Evolutionary conservation across 371 early-diverging fungal genomes (phyloP).

Genomic region (Circinella minor): DNA sequence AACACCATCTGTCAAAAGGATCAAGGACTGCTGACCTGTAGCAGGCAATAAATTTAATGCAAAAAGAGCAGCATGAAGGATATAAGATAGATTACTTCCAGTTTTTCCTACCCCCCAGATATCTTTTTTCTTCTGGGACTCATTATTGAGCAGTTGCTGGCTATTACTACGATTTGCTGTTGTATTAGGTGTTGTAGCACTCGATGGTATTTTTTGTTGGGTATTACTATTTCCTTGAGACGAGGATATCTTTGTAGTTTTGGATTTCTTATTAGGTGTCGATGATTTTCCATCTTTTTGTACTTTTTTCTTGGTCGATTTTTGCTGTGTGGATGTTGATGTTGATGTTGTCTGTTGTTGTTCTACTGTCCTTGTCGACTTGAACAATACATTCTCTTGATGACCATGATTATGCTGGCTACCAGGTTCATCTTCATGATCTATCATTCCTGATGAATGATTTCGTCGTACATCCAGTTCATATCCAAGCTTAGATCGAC

Average conservation of each 20-base stretch:
- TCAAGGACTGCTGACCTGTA: slow-evolving; percentile 69
- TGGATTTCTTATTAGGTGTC: not conserved
- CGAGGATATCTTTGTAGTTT: not conserved
- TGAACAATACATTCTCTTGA: not conserved
- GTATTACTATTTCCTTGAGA: not conserved
- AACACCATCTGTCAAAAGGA: slow-evolving; percentile 88
- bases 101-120: slow-evolving; percentile 67
- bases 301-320: not conserved
- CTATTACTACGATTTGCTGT: not conserved
- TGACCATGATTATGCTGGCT: not conserved
- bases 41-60: slow-evolving; percentile 72
- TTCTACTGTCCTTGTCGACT: not conserved
- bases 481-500: slow-evolving; percentile 50
- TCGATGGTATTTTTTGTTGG: slow-evolving; percentile 6
- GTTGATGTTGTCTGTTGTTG: not conserved
- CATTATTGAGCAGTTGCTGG: not conserved
- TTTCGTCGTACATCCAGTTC: slow-evolving; percentile 59
- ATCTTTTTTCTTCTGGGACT: slow-evolving; percentile 33
- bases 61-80: slow-evolving; percentile 70
- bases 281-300: not conserved
- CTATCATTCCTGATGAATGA: slow-evolving; percentile 31
- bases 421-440: slow-evolving; percentile 20
- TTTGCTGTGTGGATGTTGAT: not conserved
- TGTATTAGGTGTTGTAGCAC: not conserved
- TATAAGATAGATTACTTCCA: slow-evolving; percentile 63